Evolutionary conservation across 768 basidiomycete genomes (phyloP).

Genomic region (Mycena vulgaris): DNA sequence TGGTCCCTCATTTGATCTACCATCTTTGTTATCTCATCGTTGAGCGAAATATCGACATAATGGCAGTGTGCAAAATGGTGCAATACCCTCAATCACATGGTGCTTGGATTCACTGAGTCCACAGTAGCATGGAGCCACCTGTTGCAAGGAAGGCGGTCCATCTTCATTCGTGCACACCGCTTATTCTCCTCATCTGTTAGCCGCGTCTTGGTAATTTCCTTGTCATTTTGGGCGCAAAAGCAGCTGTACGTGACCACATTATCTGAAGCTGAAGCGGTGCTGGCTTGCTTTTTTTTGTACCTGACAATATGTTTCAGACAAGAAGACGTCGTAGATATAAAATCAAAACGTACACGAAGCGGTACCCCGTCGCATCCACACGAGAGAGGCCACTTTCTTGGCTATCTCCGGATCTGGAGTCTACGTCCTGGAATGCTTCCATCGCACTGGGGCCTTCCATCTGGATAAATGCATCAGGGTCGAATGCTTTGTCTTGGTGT

Average conservation of each 20-base stretch:
- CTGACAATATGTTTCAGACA: neutral
- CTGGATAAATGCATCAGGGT: neutral
- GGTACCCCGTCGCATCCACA: conserved; percentile 5
- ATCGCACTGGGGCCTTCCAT: neutral
- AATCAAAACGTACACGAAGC: neutral
- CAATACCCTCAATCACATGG: neutral
- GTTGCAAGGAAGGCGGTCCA: neutral
- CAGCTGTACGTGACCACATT: neutral
- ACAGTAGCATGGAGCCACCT: neutral
- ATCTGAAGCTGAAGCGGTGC: neutral
- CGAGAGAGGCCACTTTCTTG: neutral
- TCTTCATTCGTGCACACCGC: neutral
- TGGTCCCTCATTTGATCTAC: neutral
- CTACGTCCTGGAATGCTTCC: neutral
- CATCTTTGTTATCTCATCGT: neutral
- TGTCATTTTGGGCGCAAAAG: conserved; percentile 1
- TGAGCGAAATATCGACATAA: neutral
- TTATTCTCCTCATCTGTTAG: neutral
- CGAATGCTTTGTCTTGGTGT: neutral
- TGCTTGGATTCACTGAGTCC: neutral
- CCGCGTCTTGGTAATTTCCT: neutral
- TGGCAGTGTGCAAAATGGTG: conserved; percentile 6
- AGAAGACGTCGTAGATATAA: neutral
- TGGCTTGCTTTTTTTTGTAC: neutral
- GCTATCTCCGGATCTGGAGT: neutral